Base-by-base conservation (phyloP, 139 green algal genomes). In the Micromonas commoda region DNA sequence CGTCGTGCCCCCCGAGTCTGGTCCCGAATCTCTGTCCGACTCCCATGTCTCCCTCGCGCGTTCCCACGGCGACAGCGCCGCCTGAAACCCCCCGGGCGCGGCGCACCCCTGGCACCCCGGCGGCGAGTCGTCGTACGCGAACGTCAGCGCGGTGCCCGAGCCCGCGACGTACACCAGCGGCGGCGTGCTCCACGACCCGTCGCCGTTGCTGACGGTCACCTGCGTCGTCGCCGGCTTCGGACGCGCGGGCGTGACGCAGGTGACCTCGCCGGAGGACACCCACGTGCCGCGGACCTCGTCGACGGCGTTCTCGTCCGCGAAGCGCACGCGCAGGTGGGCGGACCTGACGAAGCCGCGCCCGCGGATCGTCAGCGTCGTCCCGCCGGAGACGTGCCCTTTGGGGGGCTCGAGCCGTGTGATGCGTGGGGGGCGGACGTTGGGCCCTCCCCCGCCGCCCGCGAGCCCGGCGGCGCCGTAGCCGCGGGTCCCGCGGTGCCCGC, bases 181-280 rank as follows among this genome's bases (percentile, higher is more conserved):
- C 20, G 33, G 51, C 9, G 21, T 37, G 33, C 33, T 31, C 20
- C 24, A 76, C 29, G 35, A 33, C 9, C 39, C 21, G 21, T 53
- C 35, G 69, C 51, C 69, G 69, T 76, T 76, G 34, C 33, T 63
- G 6, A 61, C 37, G 33, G 69, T 76, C 21, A 76, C 69, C 13
- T 76, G 69, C 69, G 69, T 35, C 16, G 69, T 64, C 0, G 63
- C 29, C 69, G 39, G 20, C 6, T 4, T 64, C 29, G 39, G 21
- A 21, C 69, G 69, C 69, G 29, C 32, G 3, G 69, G 69, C 19
- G 34, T 64, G 3, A 39, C 35, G 69, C 34, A 61, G 0, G 3
- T 4, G 6, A 76, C 35, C 69, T 64, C 21, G 29, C 29, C 29
- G 16, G 39, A 20, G 9, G 35, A 64, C 20, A 76, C 35, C 29